Conservation (phyloP, 2,329 filamentous ascomycete genomes). For the Colletotrichum paranaense region DNA sequence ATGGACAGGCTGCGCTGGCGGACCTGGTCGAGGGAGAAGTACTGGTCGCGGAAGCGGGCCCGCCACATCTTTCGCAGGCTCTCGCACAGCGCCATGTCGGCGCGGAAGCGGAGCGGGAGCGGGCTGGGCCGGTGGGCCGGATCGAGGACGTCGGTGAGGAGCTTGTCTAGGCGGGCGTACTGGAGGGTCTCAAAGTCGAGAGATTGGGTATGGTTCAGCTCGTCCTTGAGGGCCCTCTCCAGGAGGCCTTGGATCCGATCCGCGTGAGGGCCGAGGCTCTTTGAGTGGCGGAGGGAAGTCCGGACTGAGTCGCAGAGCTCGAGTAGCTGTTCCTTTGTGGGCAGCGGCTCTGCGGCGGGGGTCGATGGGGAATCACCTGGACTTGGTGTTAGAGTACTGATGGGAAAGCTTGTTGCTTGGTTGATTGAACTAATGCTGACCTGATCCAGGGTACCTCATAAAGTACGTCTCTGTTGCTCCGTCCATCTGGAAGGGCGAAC, state of each 20-base stretch:
- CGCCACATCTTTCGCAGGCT: conserved; percentile 56
- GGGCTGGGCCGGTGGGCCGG: conserved; percentile 42
- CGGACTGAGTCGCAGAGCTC: conserved; percentile 57
- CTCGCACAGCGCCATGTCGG: conserved; percentile 50
- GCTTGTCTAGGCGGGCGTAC: conserved; percentile 54
- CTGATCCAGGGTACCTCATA: conserved; percentile 24
- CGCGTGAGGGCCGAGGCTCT: conserved; percentile 45
- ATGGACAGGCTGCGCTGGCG: conserved; percentile 50
- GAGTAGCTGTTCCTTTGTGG: conserved; percentile 41
- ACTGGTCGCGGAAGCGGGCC: conserved; percentile 55
- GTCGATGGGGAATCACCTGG: conserved; percentile 12
- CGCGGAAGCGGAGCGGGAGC: conserved; percentile 44
- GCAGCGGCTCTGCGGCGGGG: conserved; percentile 6
- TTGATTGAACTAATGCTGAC: background rate
- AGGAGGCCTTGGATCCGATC: conserved; percentile 54
- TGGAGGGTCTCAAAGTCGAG: conserved; percentile 54
- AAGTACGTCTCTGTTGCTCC: conserved; percentile 28
- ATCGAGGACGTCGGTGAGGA: conserved; percentile 53
- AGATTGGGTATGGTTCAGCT: conserved; percentile 45
- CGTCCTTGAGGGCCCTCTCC: conserved; percentile 50
- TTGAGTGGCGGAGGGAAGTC: conserved; percentile 45
- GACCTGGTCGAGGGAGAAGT: conserved; percentile 57
- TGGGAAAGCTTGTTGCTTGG: background rate
- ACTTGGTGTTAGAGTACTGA: conserved; percentile 1
- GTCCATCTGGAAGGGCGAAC: conserved; percentile 27